These are phyloP conservation scores for Hemerocallis citrina DNA, from an alignment of 106 monocot species.

Conservation along the genomic window DNA sequence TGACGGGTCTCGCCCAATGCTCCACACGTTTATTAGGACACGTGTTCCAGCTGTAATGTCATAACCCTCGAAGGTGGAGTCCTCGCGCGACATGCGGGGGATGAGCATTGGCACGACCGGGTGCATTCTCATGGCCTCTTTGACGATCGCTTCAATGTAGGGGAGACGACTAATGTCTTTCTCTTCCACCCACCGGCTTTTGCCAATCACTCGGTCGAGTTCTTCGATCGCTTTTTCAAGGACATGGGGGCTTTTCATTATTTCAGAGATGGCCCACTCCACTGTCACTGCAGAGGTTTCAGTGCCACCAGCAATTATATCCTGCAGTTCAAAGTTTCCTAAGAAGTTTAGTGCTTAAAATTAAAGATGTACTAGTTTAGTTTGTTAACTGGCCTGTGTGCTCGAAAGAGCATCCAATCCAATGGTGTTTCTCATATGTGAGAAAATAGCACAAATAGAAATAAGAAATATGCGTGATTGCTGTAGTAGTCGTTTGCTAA, in stretches of 20 bases:
- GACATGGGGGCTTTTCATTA: conserved; percentile 37
- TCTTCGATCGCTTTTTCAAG: conserved; percentile 45
- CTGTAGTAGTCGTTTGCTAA: too few relatives aligned
- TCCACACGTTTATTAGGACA: conserved; percentile 25
- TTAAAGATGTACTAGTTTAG: too few relatives aligned
- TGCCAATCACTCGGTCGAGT: conserved; percentile 48
- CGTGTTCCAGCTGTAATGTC: conserved; percentile 19
- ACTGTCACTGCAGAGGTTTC: conserved; percentile 53
- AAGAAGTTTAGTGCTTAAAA: too few relatives aligned
- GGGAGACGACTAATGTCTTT: conserved; percentile 33
- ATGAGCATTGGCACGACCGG: conserved; percentile 51
- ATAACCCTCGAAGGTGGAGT: conserved; percentile 28
- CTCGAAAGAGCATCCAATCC: too few relatives aligned
- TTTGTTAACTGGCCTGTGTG: too few relatives aligned
- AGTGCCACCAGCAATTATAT: conserved; percentile 54
- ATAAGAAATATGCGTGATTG: too few relatives aligned
- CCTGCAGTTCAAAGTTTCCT: too few relatives aligned
- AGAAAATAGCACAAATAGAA: too few relatives aligned
- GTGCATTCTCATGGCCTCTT: conserved; percentile 61
- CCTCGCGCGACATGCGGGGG: conserved; percentile 37
- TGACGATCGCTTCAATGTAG: conserved; percentile 45
- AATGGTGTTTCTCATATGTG: too few relatives aligned
- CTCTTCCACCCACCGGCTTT: conserved; percentile 45
- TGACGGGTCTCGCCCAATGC: conserved; percentile 17
- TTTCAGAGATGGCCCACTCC: conserved; percentile 64